Evolutionary conservation across 129 eudicot genomes (phyloP).

Genomic region (Apium graveolens): DNA sequence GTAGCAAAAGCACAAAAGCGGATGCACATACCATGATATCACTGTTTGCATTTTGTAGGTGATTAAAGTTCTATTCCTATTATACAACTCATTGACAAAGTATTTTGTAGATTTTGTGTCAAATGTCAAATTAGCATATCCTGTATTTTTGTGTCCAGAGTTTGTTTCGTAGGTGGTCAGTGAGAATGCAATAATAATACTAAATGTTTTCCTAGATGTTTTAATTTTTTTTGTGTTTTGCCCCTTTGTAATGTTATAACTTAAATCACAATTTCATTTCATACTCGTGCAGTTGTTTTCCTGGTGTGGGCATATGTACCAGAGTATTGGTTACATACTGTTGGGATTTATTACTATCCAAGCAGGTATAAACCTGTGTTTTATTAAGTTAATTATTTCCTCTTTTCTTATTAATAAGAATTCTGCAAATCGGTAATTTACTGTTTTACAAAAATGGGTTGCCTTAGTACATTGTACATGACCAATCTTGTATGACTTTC

Average conservation of each 20-base stretch:
- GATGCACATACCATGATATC: no score
- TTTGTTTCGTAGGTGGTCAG: no score
- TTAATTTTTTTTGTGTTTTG: no score
- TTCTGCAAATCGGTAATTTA: background rate
- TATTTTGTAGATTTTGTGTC: no score
- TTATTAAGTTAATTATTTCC: background rate
- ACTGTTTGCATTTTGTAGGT: no score
- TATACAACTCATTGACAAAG: no score
- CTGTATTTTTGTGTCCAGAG: no score
- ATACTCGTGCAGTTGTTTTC: constrained; percentile 50
- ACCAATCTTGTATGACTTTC: background rate
- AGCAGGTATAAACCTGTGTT: constrained; percentile 53
- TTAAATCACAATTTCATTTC: constrained; percentile 7
- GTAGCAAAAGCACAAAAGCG: no score
- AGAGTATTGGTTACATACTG: constrained; percentile 74
- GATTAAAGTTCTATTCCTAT: no score
- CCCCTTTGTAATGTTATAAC: background rate
- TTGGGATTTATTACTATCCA: constrained; percentile 85
- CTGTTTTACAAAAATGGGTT: background rate
- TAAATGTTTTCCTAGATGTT: no score
- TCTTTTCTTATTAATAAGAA: background rate
- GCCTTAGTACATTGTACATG: background rate
- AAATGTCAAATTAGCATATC: no score
- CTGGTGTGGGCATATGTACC: constrained; percentile 88
- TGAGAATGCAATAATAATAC: no score